Base-by-base conservation (phyloP, 345 rosid genomes). In the Heritiera littoralis region DNA sequence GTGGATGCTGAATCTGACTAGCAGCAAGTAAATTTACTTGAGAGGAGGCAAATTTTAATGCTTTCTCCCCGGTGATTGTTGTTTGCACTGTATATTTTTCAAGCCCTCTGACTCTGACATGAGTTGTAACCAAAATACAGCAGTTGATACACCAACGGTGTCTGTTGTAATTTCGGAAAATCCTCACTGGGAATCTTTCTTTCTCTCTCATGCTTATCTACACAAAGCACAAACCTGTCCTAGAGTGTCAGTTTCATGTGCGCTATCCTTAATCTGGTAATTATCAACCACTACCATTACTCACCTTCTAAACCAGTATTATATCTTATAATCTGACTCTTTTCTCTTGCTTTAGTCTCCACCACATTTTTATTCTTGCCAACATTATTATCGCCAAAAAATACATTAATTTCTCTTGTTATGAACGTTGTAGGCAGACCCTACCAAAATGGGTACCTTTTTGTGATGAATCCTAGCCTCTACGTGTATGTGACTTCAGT, bases 171-270 rank as follows among this genome's bases (percentile, higher is more conserved):
- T 23, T 23, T 23, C 28, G 28, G 28, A 23, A 23, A 23, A 23
- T 23, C 28, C 28, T 35, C 38, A 35, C 63, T 74, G 8, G 76
- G 48, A 54, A 72, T 72, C 66, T 49, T 76, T 52, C 54, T 1
- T 14, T 58, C 79, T 84, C 67, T 81, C 81, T 75, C 79, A 52
- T 65, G 18, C 87, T 86, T 78, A 81, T 77, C 87, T 68, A 64
- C 55, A 30, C 40, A 23, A 58, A 75, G 18, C 79, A 76, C 58
- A 38, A 77, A 72, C 74, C 74, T 68, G 72, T 79, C 83, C 75
- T 76, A 65, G 63, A 69, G 80, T 83, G 84, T 80, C 87, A 78
- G 85, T 73, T 79, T 80, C 87, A 85, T 82, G 81, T 82, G 82
- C 85, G 64, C 61, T 82, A 82, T 86, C 85, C 83, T 74, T 74